Evolutionary conservation across 2,329 filamentous ascomycete genomes (phyloP).

Genomic region (Trichophyton verrucosum): DNA sequence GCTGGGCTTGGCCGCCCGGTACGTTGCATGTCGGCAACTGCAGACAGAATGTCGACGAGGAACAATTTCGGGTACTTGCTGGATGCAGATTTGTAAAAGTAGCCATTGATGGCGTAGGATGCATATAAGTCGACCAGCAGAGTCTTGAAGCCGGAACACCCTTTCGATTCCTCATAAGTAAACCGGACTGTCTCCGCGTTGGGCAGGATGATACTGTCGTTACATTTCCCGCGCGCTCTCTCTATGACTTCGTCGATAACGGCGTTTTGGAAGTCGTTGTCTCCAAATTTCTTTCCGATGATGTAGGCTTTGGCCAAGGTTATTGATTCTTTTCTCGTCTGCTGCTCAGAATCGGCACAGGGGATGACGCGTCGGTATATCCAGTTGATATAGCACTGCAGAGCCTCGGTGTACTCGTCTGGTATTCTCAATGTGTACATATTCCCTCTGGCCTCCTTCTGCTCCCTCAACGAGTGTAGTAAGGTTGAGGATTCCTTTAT

Average conservation of each 20-base stretch:
- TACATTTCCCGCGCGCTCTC: not conserved
- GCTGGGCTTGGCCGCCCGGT: not conserved
- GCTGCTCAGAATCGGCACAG: not conserved
- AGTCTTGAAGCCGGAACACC: not conserved
- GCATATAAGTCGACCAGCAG: not conserved
- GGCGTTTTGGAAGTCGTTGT: not conserved
- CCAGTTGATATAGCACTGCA: slow-evolving; percentile 1
- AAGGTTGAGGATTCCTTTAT: not conserved
- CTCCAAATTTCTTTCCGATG: not conserved
- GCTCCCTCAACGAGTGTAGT: not conserved
- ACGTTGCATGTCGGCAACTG: not conserved
- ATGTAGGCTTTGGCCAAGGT: not conserved
- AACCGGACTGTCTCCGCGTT: not conserved
- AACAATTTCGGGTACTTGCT: not conserved
- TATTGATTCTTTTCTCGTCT: not conserved
- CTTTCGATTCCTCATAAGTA: not conserved
- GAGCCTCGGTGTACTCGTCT: not conserved
- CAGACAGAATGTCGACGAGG: not conserved
- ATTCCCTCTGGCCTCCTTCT: not conserved
- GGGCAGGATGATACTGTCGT: not conserved
- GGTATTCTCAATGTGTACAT: not conserved
- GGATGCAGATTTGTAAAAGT: not conserved
- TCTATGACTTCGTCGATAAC: slow-evolving; percentile 18
- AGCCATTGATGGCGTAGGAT: not conserved
- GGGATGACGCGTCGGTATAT: not conserved